Evolutionary conservation across 2,329 filamentous ascomycete species (phyloP), one percentile per base, ranked within the genome.

Genomic region (Aspergillus aculeatinus): DNA sequence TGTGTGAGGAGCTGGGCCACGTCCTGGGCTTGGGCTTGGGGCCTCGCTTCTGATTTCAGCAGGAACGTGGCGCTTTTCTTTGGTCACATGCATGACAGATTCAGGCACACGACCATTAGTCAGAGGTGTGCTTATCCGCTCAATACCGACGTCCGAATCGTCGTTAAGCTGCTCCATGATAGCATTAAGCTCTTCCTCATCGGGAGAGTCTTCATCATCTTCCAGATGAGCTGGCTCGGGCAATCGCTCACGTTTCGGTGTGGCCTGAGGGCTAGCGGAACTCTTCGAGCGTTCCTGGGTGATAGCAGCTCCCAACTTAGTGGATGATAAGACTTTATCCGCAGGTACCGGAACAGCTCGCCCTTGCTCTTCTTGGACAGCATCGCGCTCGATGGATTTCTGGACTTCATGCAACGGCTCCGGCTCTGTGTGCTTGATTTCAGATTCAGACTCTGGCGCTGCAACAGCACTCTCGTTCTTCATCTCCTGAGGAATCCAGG

Each of bases 111-210:
- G 51, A 27, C 67, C 64, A 57, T 64, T 58, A 50, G 72, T 67
- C 33, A 66, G 66, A 23, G 76, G 74, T 12, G 77, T 77, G 27
- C 67, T 72, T n/a, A 74, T 65, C 69, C 87, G 88, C 70, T 92
- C 90, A 60, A 92, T 85, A 12, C 90, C 90, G 73, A 89, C 85
- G 55, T 89, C 87, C 1, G 89, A 89, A 65, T 92, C 87, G 51
- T 82, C 85, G 60, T 92, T 89, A 68, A 97, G 84, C 61, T 95
- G 89, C 65, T 89, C 86, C 92, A 98, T 96, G 55, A 97, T 87
- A 49, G 89, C 91, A 78, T 97, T 93, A 69, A 97, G 93, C 71
- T 97, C 92, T 66, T 94, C 70, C 39, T 76, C 74, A 58, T 78
- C 68, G n/a, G 68, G 69, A 0, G 76, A 77, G 23, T 76, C 75